phyloP scores from a whole-genome alignment of 768 basidiomycete species.

The Suillus paluster region DNA sequence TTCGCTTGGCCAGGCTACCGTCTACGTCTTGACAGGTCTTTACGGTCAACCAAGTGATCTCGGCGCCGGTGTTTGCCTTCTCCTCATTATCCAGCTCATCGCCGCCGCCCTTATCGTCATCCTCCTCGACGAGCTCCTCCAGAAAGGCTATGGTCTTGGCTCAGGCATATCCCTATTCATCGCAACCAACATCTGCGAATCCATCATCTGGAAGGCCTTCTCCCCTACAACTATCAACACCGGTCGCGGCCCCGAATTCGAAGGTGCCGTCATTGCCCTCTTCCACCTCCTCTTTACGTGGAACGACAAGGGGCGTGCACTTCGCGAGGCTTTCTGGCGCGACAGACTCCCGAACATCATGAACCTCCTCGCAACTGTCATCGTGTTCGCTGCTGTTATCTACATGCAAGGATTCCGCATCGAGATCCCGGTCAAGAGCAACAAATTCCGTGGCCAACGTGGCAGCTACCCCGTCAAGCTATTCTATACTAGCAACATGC shows the following conservation, averaged over 20 bases:
- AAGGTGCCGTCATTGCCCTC: slow-evolving; percentile 93
- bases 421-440: slow-evolving; percentile 98
- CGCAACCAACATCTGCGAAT: slow-evolving; percentile 99
- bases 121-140: slow-evolving; percentile 97
- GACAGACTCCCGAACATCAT: slow-evolving; percentile 96
- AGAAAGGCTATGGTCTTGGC: slow-evolving; percentile 98
- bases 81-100: slow-evolving; percentile 95
- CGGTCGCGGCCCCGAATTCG: slow-evolving; percentile 97
- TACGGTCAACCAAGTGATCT: slow-evolving; percentile 93
- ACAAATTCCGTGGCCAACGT: slow-evolving; percentile 91
- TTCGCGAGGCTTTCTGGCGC: slow-evolving; percentile 98
- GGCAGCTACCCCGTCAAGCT: slow-evolving; percentile 97
- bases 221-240: slow-evolving; percentile 98
- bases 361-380: slow-evolving; percentile 94
- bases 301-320: slow-evolving; percentile 96
- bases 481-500: slow-evolving; percentile 99
- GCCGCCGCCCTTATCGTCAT: slow-evolving; percentile 95
- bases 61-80: slow-evolving; percentile 95
- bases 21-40: slow-evolving; percentile 95
- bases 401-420: slow-evolving; percentile 99
- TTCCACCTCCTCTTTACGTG: slow-evolving; percentile 99
- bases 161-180: slow-evolving; percentile 99
- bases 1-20: slow-evolving; percentile 93
- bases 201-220: slow-evolving; percentile 99
- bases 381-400: slow-evolving; percentile 93